phyloP scores from a whole-genome alignment of 2,329 filamentous ascomycete genomes.

The Lachnellula occidentalis region DNA sequence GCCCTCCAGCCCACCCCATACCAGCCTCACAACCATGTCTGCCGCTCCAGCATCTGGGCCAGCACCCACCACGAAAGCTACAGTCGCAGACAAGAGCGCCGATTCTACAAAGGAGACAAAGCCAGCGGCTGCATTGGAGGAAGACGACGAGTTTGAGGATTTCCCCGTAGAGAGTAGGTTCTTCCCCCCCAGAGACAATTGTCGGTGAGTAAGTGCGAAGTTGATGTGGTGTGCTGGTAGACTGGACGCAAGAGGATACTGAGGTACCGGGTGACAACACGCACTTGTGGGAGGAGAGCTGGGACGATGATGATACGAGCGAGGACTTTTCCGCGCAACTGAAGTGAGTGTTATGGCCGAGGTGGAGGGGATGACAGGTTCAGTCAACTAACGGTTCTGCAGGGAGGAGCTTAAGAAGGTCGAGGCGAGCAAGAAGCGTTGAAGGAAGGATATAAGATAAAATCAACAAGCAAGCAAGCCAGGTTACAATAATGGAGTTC shows the following conservation, averaged over 20 bases:
- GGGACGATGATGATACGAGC: constrained; percentile 96
- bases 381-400: constrained; percentile 1
- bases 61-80: constrained; percentile 21
- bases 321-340: constrained; percentile 95
- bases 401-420: constrained; percentile 95
- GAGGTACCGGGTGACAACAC: constrained; percentile 71
- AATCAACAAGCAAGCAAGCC: constrained; percentile 20
- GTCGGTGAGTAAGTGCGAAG: background rate
- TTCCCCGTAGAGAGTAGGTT: constrained; percentile 87
- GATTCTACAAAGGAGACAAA: constrained; percentile 36
- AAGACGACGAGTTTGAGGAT: constrained; percentile 99
- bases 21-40: constrained; percentile 24
- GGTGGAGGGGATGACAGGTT: too few relatives aligned
- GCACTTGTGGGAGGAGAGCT: constrained; percentile 98
- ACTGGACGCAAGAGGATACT: constrained; percentile 90
- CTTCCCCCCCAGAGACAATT: background rate
- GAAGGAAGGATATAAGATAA: constrained; percentile 31
- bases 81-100: constrained; percentile 23
- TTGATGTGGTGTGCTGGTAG: constrained; percentile 40
- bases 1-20: background rate
- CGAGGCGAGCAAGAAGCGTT: constrained; percentile 65
- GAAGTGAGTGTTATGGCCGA: constrained; percentile 56
- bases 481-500: constrained; percentile 23
- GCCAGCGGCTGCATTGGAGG: constrained; percentile 65
- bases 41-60: constrained; percentile 28